A percentile compares a stretch with the other conserved stretches of the same genome.
Evolutionary conservation across 495 filamentous ascomycete species (phyloP).

Genomic region (Penicillium antarcticum): DNA sequence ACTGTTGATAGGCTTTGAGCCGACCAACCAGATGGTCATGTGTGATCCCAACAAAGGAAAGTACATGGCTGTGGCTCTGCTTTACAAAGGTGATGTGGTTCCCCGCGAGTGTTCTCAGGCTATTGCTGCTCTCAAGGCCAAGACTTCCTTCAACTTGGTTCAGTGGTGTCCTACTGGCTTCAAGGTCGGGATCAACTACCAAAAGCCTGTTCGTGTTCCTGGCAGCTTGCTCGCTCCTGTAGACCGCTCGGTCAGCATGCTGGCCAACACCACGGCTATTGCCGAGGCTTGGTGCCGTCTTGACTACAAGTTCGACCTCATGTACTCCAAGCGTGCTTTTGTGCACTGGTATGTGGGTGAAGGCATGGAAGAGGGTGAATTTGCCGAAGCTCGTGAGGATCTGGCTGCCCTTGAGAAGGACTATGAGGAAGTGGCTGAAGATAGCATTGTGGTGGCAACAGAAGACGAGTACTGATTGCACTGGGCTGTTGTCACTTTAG

Average conservation of each 20-base stretch:
- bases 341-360: constrained; percentile 96
- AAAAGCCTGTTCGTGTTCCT: constrained; percentile 79
- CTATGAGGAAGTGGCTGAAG: constrained; percentile 86
- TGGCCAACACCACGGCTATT: constrained; percentile 89
- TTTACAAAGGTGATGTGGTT: constrained; percentile 88
- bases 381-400: constrained; percentile 87
- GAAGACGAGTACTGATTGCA: constrained; percentile 65
- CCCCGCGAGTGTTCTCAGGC: constrained; percentile 80
- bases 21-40: constrained; percentile 95
- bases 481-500: not conserved
- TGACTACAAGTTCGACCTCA: constrained; percentile 93
- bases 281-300: constrained; percentile 86
- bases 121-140: constrained; percentile 78
- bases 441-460: constrained; percentile 59
- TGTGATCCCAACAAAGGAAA: constrained; percentile 90
- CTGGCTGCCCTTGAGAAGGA: constrained; percentile 87
- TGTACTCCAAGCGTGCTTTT: constrained; percentile 95
- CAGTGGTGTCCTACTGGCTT: constrained; percentile 97
- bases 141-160: constrained; percentile 84
- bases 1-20: constrained; percentile 66
- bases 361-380: constrained; percentile 95
- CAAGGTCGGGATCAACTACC: constrained; percentile 93
- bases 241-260: constrained; percentile 84
- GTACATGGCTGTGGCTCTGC: constrained; percentile 88
- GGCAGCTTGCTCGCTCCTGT: constrained; percentile 75